Percentiles rank a stretch among this genome's conserved stretches.
Conservation (phyloP, 164 flowering plant genomes). For the Aristolochia californica region DNA sequence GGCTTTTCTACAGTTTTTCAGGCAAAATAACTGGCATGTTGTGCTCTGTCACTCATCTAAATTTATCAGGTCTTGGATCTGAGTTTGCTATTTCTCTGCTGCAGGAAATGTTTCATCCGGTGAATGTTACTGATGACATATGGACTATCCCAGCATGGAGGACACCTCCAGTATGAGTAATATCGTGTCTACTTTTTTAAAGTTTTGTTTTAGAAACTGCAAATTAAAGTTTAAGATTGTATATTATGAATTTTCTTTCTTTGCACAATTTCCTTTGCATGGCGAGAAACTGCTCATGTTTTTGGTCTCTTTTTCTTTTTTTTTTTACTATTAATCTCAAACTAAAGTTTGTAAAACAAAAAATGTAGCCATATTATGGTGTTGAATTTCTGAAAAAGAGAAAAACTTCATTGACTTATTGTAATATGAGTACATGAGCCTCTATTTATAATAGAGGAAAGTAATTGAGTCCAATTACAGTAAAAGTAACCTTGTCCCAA, state of each 20-base stretch:
- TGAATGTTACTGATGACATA: slow-evolving; percentile 49
- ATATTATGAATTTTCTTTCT: not conserved
- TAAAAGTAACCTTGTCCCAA: no score
- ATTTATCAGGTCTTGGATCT: slow-evolving; percentile 1
- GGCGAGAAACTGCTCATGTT: no score
- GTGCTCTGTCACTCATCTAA: not conserved
- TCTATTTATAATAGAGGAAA: no score
- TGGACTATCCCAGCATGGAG: slow-evolving; percentile 94
- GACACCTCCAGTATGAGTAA: slow-evolving; percentile 55
- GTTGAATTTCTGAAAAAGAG: no score
- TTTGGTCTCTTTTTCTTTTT: no score
- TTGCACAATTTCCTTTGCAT: no score
- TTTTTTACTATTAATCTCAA: no score
- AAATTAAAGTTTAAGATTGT: not conserved
- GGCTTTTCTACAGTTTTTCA: not conserved
- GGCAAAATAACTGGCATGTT: not conserved
- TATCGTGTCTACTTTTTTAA: slow-evolving; percentile 6
- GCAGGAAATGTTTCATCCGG: slow-evolving; percentile 84
- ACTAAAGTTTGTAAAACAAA: no score
- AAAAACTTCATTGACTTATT: no score
- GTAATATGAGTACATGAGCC: no score
- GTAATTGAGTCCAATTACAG: no score
- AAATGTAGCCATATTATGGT: no score
- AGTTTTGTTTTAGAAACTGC: slow-evolving; percentile 1
- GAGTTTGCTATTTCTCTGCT: slow-evolving; percentile 8